Percentiles rank a stretch among this genome's conserved stretches.
Evolutionary conservation across 306 rosid species (phyloP).

Genomic region (Benincasa hispida): DNA sequence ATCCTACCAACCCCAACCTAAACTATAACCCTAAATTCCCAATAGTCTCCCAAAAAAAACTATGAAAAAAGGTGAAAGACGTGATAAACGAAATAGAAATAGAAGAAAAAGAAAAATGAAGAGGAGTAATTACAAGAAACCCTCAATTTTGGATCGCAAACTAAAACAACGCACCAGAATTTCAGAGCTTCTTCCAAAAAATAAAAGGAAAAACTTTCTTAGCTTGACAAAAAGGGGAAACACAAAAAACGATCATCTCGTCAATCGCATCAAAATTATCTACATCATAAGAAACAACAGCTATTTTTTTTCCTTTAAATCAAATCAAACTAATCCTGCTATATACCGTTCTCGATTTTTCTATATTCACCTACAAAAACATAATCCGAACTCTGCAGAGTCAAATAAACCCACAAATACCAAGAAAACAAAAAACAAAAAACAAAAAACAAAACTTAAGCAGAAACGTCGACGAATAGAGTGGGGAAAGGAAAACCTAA

Average conservation of each 20-base stretch:
- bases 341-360: not conserved
- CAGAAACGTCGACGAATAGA: not conserved
- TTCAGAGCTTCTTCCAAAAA: constrained; percentile 60
- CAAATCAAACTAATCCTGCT: not conserved
- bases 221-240: constrained; percentile 18
- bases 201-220: not conserved
- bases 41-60: not conserved
- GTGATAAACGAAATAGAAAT: not conserved
- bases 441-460: constrained; percentile 4
- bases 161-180: constrained; percentile 95
- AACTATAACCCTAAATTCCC: not conserved
- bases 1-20: constrained; percentile 7
- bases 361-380: constrained; percentile 15
- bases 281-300: constrained; percentile 10
- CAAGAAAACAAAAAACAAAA: not conserved
- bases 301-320: not conserved
- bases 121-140: constrained; percentile 41
- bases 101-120: not conserved
- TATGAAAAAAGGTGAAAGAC: not conserved
- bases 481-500: not conserved
- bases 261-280: constrained; percentile 16
- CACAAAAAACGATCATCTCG: constrained; percentile 18
- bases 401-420: not conserved
- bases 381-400: constrained; percentile 9
- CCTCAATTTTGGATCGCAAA: constrained; percentile 88